Percentiles rank a stretch among this genome's conserved stretches.
These are phyloP conservation scores for Raphanus hybrid DNA, from an alignment of 441 rosid species.

Conservation along the genomic window DNA sequence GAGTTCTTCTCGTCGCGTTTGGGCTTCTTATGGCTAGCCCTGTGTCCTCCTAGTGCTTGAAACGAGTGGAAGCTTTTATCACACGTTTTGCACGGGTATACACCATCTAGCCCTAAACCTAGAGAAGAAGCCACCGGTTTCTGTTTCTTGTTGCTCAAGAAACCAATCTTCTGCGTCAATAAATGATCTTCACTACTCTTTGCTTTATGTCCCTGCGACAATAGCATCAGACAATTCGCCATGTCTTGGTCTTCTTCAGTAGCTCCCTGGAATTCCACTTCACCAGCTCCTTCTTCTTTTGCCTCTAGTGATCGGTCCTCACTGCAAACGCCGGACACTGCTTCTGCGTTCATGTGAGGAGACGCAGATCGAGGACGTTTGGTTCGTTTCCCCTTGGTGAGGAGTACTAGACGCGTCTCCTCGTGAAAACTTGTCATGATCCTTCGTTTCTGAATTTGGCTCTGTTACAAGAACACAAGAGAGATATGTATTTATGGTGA, in stretches of 20 bases:
- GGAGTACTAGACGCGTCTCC: too few relatives aligned
- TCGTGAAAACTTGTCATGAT: too few relatives aligned
- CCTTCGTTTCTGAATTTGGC: background rate
- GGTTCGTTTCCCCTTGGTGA: too few relatives aligned
- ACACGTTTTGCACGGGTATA: slow-evolving; percentile 67
- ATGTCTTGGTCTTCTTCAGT: slow-evolving; percentile 60
- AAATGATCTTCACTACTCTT: slow-evolving; percentile 21
- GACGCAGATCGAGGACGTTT: too few relatives aligned
- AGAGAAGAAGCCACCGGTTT: slow-evolving; percentile 27
- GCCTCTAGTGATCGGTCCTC: too few relatives aligned
- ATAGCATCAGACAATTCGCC: slow-evolving; percentile 64
- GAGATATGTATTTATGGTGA: slow-evolving; percentile 28
- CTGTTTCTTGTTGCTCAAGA: slow-evolving; percentile 36
- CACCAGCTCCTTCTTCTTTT: slow-evolving; percentile 18
- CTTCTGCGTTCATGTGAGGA: too few relatives aligned
- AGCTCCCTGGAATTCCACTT: slow-evolving; percentile 25
- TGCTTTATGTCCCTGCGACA: slow-evolving; percentile 46
- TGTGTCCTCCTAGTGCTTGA: slow-evolving; percentile 74
- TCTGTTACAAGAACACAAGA: slow-evolving; percentile 27
- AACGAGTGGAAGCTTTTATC: slow-evolving; percentile 61
- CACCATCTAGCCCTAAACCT: slow-evolving; percentile 47
- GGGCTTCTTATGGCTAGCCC: slow-evolving; percentile 70
- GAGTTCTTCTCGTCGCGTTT: slow-evolving; percentile 36
- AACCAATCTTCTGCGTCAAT: slow-evolving; percentile 14
- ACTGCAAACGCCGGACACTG: too few relatives aligned